Evolutionary conservation across 2,329 filamentous ascomycete species (phyloP).

Genomic region (Colletotrichum sp.): DNA sequence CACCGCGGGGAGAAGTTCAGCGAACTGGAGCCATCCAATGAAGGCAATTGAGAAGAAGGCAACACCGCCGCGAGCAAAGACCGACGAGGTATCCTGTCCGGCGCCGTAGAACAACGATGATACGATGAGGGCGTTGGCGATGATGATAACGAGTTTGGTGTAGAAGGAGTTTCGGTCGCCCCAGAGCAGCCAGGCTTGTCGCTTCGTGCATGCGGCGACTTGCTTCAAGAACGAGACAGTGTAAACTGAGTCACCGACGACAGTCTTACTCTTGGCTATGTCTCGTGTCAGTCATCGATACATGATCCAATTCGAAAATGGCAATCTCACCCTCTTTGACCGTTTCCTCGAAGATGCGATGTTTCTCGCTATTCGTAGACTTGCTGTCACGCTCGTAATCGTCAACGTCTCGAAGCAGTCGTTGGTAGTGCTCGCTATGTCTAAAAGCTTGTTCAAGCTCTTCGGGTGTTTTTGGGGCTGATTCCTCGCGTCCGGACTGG

Average conservation of each 20-base stretch:
- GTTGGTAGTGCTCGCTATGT: conserved; percentile 60
- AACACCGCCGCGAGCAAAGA: not conserved
- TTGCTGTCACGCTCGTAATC: conserved; percentile 36
- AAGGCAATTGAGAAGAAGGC: conserved; percentile 22
- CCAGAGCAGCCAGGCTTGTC: conserved; percentile 80
- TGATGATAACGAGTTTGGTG: conserved; percentile 81
- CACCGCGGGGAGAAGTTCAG: conserved; percentile 11
- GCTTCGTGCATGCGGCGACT: conserved; percentile 69
- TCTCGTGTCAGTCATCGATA: not conserved
- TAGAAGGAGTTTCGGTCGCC: conserved; percentile 78
- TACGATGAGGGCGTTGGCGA: conserved; percentile 76
- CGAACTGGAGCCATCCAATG: conserved; percentile 22
- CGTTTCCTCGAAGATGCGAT: conserved; percentile 7
- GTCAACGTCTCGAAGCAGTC: conserved; percentile 60
- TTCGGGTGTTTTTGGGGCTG: conserved; percentile 66
- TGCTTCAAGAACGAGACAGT: conserved; percentile 78
- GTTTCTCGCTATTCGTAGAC: conserved; percentile 39
- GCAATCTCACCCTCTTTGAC: conserved; percentile 5
- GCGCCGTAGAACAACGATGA: conserved; percentile 80
- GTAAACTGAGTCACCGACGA: conserved; percentile 74
- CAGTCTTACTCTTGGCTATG: conserved; percentile 68
- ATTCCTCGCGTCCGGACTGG: conserved; percentile 61
- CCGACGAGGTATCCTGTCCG: conserved; percentile 30
- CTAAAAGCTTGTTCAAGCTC: conserved; percentile 67
- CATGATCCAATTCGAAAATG: not conserved